Base-by-base conservation (phyloP, 257 asterid species). In the Catharanthus roseus region DNA sequence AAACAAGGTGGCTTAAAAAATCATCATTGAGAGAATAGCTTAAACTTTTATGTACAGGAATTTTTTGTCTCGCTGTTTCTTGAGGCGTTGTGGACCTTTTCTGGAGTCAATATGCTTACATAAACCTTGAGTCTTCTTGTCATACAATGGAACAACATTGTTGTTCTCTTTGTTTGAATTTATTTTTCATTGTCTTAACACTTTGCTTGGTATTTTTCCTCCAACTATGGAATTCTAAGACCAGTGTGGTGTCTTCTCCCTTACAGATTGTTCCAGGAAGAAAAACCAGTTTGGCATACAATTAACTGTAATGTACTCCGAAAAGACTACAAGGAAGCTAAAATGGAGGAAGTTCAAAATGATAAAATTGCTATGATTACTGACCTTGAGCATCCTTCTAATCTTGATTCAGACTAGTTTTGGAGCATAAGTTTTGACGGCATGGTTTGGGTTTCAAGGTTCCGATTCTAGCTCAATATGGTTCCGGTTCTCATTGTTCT, bases 261-360 rank as follows among this genome's bases (percentile, higher is more conserved):
- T 63, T 47, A 63, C 85, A 95, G 99, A 72, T 89, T 89, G 72
- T 95, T 91, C 80, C 86, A 87, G 57, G 99, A 86, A 78, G 97
- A 95, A 77, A 86, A 95, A 45, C 95, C 97, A 18, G 85, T 80
- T 39, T 91, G 95, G 58, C 93, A 95, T 76, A 91, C 88, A 38
- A 85, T 95, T 55, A 86, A 95, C 83, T 95, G 99, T 79, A 91
- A 91, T 74, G 83, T 75, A 55, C 92, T 91, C 47, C 85, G 86
- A 1, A 89, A 86, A 74, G 92, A 82, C 53, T 50, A 71, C 74
- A 73, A 79, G 72, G 90, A 85, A 63, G 42, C 81, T 3, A 82
- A 77, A 72, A 65, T 13, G 29, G 80, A 68, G 74, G 79, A 57
- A 16, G 77, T 77, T 67, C 84, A 55, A 58, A 86, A 71, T 50